Conservation (phyloP, 768 basidiomycete genomes). For the Podaxis carcinomalis region DNA sequence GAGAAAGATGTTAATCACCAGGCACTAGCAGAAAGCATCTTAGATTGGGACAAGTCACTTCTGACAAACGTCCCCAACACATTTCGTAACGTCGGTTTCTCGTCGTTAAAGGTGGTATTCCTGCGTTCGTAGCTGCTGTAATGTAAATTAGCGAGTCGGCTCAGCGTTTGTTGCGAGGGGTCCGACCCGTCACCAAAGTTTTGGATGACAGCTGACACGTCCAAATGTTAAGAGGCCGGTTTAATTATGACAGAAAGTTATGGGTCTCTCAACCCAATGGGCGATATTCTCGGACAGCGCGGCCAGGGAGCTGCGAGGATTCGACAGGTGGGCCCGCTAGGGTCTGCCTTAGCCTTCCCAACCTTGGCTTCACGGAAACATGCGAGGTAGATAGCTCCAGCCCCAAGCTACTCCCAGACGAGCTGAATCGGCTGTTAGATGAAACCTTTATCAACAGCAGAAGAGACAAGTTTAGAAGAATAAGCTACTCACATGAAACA, state of each 20-base stretch:
- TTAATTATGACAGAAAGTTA: background rate
- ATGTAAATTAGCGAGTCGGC: background rate
- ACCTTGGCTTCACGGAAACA: background rate
- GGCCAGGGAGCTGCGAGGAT: background rate
- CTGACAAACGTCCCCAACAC: background rate
- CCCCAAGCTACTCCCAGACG: background rate
- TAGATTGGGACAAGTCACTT: background rate
- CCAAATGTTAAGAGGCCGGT: conserved; percentile 1
- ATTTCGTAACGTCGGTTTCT: background rate
- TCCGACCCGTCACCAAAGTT: conserved; percentile 3
- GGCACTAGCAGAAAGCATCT: background rate
- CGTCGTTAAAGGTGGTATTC: background rate
- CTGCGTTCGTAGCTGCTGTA: background rate
- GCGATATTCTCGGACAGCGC: conserved; percentile 6
- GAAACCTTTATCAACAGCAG: background rate
- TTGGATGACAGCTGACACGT: conserved; percentile 4
- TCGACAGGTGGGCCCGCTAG: background rate
- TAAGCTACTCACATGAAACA: background rate
- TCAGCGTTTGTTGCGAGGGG: background rate
- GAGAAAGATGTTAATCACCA: background rate
- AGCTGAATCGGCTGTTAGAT: conserved; percentile 2
- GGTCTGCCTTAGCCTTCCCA: background rate
- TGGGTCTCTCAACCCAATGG: background rate
- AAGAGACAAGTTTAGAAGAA: background rate
- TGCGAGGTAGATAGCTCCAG: background rate